Conservation (phyloP, 2,329 filamentous ascomycete species). For the Pochonia chlamydosporia region DNA sequence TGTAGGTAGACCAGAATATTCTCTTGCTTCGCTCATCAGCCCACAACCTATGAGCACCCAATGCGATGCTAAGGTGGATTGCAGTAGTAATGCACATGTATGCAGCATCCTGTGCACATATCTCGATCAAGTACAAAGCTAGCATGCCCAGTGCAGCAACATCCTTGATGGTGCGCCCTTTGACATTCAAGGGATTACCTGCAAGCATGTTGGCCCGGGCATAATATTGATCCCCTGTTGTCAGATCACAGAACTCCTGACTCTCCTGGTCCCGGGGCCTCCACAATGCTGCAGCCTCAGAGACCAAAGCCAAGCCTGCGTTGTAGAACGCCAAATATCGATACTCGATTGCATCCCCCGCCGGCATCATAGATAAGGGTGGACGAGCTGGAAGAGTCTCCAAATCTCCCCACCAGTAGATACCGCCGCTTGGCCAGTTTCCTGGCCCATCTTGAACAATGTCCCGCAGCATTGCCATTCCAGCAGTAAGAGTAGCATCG, state of each 20-base stretch:
- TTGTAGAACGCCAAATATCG: conserved; percentile 39
- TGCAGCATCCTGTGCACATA: conserved; percentile 41
- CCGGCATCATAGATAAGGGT: conserved; percentile 11
- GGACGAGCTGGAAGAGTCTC: conserved; percentile 22
- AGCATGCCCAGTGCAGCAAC: conserved; percentile 39
- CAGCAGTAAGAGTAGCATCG: conserved; percentile 26
- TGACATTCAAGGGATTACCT: conserved; percentile 40
- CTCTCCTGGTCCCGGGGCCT: conserved; percentile 7
- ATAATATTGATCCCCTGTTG: conserved; percentile 37
- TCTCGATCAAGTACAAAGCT: conserved; percentile 42
- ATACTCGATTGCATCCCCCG: conserved; percentile 19
- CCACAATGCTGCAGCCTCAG: conserved; percentile 1
- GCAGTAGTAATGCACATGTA: conserved; percentile 40
- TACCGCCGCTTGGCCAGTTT: conserved; percentile 35
- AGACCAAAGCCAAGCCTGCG: conserved; percentile 36
- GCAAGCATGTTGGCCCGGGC: conserved; percentile 35
- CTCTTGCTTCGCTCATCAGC: conserved; percentile 37
- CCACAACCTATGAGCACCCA: conserved; percentile 38
- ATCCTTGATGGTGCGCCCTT: conserved; percentile 32
- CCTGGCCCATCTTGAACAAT: conserved; percentile 40
- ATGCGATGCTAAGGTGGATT: conserved; percentile 40
- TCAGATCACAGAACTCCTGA: conserved; percentile 20
- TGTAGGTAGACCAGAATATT: conserved; percentile 46
- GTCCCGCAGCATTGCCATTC: conserved; percentile 33
- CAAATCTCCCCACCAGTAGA: conserved; percentile 42